Base-by-base conservation (phyloP, 495 filamentous ascomycete species). In the Hypoxylon rickii region DNA sequence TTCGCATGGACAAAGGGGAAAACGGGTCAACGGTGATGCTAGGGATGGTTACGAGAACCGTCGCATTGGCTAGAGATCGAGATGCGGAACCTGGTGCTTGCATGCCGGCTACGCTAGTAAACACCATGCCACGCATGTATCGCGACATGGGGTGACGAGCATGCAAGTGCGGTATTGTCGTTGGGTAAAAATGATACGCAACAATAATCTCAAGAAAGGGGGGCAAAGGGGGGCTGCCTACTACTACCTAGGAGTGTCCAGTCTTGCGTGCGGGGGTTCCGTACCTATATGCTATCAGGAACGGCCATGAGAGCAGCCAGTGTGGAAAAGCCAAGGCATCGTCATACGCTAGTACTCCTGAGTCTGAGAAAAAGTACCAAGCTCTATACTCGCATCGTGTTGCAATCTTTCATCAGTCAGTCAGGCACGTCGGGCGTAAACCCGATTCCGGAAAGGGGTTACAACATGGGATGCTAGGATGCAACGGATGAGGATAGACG, bases 21-120 rank as follows among this genome's bases (percentile, higher is more conserved):
- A 12, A 3, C n/a, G n/a, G n/a, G n/a, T n/a, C n/a, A n/a, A n/a
- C n/a, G n/a, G n/a, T n/a, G n/a, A 10, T 7, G 24, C 13, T 29
- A 18, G 10, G 13, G 18, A 33, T 16, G 12, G 16, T n/a, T n/a
- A 47, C 49, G 17, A 20, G 37, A 55, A 40, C 39, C 34, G 57
- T 53, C 47, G 52, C 20, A 62, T 62, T 62, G 59, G 59, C 43
- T 44, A 29, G n/a, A 32, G 24, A 44, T 48, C 33, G 44, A 43
- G 52, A 63, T 63, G 52, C 47, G 54, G 48, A 58, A 63, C 53
- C 52, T 29, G 10, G 4, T 29, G 24, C 4, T 10, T 29, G 24
- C 10, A 29, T 29, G 24, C 4, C 10, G 24, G 24, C 4, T 29
- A 29, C 24, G 24, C 24, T 10, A 36, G 32, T 36, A 36, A 41